phyloP scores from a whole-genome alignment of 768 basidiomycete species.

The Podaxis sp. region DNA sequence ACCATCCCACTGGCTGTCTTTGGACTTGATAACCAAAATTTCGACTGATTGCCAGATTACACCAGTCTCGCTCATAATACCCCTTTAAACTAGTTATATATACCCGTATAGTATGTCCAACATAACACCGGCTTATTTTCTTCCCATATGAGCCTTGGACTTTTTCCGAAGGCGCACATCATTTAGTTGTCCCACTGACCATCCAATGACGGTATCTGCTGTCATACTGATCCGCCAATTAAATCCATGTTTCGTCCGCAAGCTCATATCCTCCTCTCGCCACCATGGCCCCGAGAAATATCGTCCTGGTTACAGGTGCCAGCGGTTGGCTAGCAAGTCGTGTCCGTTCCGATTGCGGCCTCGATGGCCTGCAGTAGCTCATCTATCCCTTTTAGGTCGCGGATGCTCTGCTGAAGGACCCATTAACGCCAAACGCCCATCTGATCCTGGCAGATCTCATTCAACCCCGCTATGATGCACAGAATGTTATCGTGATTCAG shows the following conservation, averaged over 20 bases:
- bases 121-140: too few relatives aligned
- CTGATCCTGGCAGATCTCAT: slow-evolving; percentile 51
- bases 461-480: slow-evolving; percentile 29
- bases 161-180: too few relatives aligned
- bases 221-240: background rate
- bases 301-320: slow-evolving; percentile 42
- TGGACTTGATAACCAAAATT: too few relatives aligned
- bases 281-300: slow-evolving; percentile 21
- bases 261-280: background rate
- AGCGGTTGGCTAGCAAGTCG: slow-evolving; percentile 35
- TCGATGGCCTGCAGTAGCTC: background rate
- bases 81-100: too few relatives aligned
- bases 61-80: too few relatives aligned
- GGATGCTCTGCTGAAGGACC: slow-evolving; percentile 26
- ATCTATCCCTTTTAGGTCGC: slow-evolving; percentile 26
- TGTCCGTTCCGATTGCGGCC: slow-evolving; percentile 19
- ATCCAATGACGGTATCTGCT: background rate
- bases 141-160: too few relatives aligned
- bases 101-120: too few relatives aligned
- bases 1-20: too few relatives aligned
- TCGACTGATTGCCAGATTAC: too few relatives aligned
- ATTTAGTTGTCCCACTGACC: too few relatives aligned
- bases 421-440: slow-evolving; percentile 30
- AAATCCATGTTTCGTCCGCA: background rate
- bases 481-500: slow-evolving; percentile 29